A percentile compares a stretch with the other conserved stretches of the same genome.
phyloP scores from a whole-genome alignment of 2,329 filamentous ascomycete genomes.

The Microcyclospora pomicola region DNA sequence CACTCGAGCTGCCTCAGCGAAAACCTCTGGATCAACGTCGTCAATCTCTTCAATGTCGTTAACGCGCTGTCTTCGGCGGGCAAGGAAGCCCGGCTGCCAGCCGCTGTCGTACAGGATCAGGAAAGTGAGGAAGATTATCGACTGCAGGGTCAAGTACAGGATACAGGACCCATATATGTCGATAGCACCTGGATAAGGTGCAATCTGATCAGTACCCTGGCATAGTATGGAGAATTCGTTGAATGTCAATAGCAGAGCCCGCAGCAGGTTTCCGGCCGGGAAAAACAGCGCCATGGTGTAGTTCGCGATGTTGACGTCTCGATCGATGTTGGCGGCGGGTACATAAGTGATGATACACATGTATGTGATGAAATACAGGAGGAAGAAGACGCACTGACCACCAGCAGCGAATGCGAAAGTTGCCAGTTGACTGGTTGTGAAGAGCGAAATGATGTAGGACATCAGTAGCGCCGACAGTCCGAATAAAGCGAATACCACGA shows the following conservation, averaged over 20 bases:
- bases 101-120: constrained; percentile 74
- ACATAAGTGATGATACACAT: constrained; percentile 50
- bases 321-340: constrained; percentile 54
- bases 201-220: constrained; percentile 43
- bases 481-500: constrained; percentile 67
- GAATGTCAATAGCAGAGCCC: constrained; percentile 60
- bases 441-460: constrained; percentile 69
- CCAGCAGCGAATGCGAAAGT: constrained; percentile 74
- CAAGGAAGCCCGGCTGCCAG: constrained; percentile 42
- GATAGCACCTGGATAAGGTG: constrained; percentile 55
- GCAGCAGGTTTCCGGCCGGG: constrained; percentile 61
- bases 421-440: constrained; percentile 63
- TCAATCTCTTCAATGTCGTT: constrained; percentile 30
- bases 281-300: constrained; percentile 62
- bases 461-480: constrained; percentile 64
- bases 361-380: constrained; percentile 35
- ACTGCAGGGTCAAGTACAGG: constrained; percentile 65
- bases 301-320: constrained; percentile 53
- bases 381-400: constrained; percentile 46
- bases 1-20: constrained; percentile 50
- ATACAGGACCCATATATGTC: constrained; percentile 72
- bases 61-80: constrained; percentile 32
- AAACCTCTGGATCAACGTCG: constrained; percentile 42
- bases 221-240: constrained; percentile 79
- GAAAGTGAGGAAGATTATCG: constrained; percentile 53